Conservation (phyloP, 441 rosid species). For the Jatropha multifida region DNA sequence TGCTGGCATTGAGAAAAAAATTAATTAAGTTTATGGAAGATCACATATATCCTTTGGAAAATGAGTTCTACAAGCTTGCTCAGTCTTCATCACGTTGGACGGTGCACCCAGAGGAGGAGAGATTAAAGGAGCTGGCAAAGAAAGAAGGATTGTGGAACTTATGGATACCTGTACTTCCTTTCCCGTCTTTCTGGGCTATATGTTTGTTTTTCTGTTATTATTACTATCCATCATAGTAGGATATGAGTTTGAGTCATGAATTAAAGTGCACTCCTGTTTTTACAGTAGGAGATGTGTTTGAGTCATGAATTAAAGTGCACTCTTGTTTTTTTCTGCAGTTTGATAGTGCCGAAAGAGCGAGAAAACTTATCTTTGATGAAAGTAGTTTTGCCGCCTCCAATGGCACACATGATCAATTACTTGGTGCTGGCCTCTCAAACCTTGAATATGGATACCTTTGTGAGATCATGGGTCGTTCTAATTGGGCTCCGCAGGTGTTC, state of each 20-base stretch:
- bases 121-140: conserved; percentile 81
- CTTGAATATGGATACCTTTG: conserved; percentile 94
- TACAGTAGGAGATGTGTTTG: background rate
- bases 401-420: conserved; percentile 43
- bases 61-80: conserved; percentile 75
- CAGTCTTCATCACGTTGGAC: conserved; percentile 81
- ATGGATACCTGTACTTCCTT: conserved; percentile 71
- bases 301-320: conserved; percentile 13
- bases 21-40: conserved; percentile 89
- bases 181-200: conserved; percentile 14
- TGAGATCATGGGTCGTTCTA: conserved; percentile 95
- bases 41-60: conserved; percentile 81
- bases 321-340: conserved; percentile 48
- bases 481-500: conserved; percentile 97
- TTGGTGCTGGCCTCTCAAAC: conserved; percentile 96
- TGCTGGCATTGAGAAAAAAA: conserved; percentile 61
- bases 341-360: conserved; percentile 88
- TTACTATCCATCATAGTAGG: background rate
- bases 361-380: conserved; percentile 52
- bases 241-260: conserved; percentile 2
- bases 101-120: conserved; percentile 92
- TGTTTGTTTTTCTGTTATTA: conserved; percentile 8
- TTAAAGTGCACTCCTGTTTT: conserved; percentile 20
- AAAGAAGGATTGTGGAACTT: conserved; percentile 94
- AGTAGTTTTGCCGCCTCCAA: conserved; percentile 29